Evolutionary conservation across 1,139 yeast species (phyloP), one percentile per base, ranked within the genome.

Genomic region (Eremothecium coryli): DNA sequence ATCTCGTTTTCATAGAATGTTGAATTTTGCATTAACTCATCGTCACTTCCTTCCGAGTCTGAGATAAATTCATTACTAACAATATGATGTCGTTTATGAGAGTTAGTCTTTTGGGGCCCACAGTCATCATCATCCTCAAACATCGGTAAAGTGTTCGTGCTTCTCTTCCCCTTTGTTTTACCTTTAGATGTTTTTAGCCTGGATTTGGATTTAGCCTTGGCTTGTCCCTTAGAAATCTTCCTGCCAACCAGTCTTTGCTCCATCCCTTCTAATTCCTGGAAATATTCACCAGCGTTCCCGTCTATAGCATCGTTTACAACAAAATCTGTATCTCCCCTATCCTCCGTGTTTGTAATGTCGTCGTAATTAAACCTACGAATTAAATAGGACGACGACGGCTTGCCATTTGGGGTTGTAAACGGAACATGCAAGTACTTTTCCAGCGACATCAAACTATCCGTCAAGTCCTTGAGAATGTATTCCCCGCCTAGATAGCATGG

Each of bases 1-100:
- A 46, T 48, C 37, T 56, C 61, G 39, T 56, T 56, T 37, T 56
- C 60, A 37, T 50, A 56, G 31, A 56, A 56, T 3, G 48, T 38
- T 5, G 58, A 45, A 26, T 45, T 43, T 27, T 45, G 31, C 1
- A 26, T 12, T 5, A 41, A 46, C 14, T 49, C 53, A 4, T 46
- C 54, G 5, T 48, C 49, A 8, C 36, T 35, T 18, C 48, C 53
- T 16, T 55, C 60, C 11, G 60, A 55, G 35, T 56, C 61, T 32
- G 49, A 44, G 20, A 56, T 54, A 29, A 45, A 50, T 31, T 52
- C 59, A 29, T 49, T 54, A 36, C 60, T 55, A 2, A 47, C 43
- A 10, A 50, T 22, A 29, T 32, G 12, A 11, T 26, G 11, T 20
- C 15, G 9, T 16, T 15, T 23, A 25, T 3, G 8, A 10, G n/a